Conservation (phyloP, 805 yeast genomes). For the Cyberlindnera petersonii region DNA sequence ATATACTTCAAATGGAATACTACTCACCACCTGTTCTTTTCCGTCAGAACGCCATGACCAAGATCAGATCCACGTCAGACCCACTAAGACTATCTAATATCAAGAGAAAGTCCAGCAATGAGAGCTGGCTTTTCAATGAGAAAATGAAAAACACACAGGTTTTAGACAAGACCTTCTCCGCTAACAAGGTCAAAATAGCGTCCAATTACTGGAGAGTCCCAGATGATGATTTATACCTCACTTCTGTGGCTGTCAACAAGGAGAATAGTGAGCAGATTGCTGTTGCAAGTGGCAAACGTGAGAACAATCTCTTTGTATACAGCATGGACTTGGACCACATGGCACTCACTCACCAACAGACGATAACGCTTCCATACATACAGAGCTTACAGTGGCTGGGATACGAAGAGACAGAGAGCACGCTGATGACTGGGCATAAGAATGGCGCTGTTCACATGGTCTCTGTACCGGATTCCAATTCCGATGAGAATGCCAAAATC, state of each 20-base stretch:
- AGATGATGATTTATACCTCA: slow-evolving; percentile 39
- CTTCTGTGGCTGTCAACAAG: slow-evolving; percentile 37
- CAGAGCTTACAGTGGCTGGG: slow-evolving; percentile 52
- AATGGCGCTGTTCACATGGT: slow-evolving; percentile 73
- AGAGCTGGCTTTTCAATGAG: slow-evolving; percentile 22
- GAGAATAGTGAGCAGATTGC: slow-evolving; percentile 38
- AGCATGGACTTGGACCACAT: slow-evolving; percentile 38
- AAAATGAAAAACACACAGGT: slow-evolving; percentile 30
- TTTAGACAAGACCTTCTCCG: slow-evolving; percentile 40
- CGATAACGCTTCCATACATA: slow-evolving; percentile 56
- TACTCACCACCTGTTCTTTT: slow-evolving; percentile 25
- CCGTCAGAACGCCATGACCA: slow-evolving; percentile 28
- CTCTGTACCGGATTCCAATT: slow-evolving; percentile 53
- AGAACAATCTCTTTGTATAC: slow-evolving; percentile 49
- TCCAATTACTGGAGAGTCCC: slow-evolving; percentile 29
- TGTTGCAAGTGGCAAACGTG: slow-evolving; percentile 44
- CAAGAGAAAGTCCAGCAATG: slow-evolving; percentile 15
- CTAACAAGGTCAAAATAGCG: slow-evolving; percentile 33
- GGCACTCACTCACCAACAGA: slow-evolving; percentile 51
- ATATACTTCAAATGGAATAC: slow-evolving; percentile 22
- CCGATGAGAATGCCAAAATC: slow-evolving; percentile 61
- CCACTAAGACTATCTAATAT: slow-evolving; percentile 3
- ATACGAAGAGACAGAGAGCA: slow-evolving; percentile 32
- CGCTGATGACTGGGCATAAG: slow-evolving; percentile 68
- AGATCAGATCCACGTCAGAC: slow-evolving; percentile 17